phyloP scores from a whole-genome alignment of 2,329 filamentous ascomycete species.

The Pseudocercospora pini-densiflorae region DNA sequence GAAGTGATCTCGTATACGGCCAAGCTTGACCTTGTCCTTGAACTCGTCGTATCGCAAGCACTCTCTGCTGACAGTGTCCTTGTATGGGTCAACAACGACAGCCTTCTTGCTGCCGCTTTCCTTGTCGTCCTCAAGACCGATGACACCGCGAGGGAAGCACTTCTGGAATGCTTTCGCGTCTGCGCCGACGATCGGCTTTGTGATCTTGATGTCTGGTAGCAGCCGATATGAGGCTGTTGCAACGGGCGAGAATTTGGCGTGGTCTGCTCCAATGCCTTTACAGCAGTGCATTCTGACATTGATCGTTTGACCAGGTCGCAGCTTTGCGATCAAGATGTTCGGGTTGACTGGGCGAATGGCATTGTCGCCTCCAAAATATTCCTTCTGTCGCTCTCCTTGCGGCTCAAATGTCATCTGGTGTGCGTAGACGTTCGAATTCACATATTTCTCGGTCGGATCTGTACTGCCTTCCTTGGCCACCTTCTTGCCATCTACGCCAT shows the following conservation, averaged over 20 bases:
- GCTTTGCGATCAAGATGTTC: conserved; percentile 90
- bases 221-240: conserved; percentile 93
- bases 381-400: conserved; percentile 69
- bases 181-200: conserved; percentile 78
- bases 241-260: conserved; percentile 96
- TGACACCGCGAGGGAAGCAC: conserved; percentile 90
- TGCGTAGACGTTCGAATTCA: conserved; percentile 71
- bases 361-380: conserved; percentile 66
- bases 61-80: conserved; percentile 93
- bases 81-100: conserved; percentile 85
- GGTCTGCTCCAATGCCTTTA: conserved; percentile 91
- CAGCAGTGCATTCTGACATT: conserved; percentile 89
- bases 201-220: conserved; percentile 84
- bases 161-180: conserved; percentile 88
- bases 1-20: conserved; percentile 90
- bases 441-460: conserved; percentile 83
- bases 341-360: conserved; percentile 81
- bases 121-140: conserved; percentile 76
- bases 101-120: conserved; percentile 77
- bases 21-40: conserved; percentile 92
- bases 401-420: conserved; percentile 71
- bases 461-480: conserved; percentile 70
- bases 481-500: conserved; percentile 51
- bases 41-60: conserved; percentile 91
- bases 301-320: conserved; percentile 88